These are phyloP conservation scores for Kalmusia sp. DNA, from an alignment of 2,329 filamentous ascomycete genomes.

Conservation along the genomic window DNA sequence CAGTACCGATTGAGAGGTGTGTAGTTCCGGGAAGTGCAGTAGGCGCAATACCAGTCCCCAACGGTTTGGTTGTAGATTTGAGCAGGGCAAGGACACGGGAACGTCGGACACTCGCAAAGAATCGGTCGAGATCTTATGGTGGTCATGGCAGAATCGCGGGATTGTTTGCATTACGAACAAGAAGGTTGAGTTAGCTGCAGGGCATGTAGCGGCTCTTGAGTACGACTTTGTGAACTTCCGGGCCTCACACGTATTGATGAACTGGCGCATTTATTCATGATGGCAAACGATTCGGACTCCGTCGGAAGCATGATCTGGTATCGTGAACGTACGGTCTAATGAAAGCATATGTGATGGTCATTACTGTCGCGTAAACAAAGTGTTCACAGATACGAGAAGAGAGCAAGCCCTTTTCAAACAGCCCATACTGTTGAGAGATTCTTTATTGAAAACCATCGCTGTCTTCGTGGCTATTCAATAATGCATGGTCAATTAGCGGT, in stretches of 20 bases:
- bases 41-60: conserved; percentile 5
- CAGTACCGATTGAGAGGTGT: background rate
- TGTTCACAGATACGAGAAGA: no score
- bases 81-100: background rate
- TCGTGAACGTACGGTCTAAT: no score
- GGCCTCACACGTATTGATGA: background rate
- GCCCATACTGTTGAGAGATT: no score
- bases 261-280: background rate
- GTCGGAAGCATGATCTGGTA: no score
- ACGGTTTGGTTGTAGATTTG: background rate
- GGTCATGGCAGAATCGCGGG: background rate
- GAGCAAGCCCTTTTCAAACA: no score
- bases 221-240: background rate
- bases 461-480: no score
- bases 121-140: background rate
- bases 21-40: conserved; percentile 2
- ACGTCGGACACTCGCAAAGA: conserved; percentile 4
- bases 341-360: no score
- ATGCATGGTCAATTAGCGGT: no score
- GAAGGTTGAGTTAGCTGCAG: background rate
- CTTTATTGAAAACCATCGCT: no score
- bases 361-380: no score
- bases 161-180: background rate
- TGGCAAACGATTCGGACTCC: no score
- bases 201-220: background rate